Base-by-base conservation (phyloP, 2,329 filamentous ascomycete species). In the Sporothrix phasma region DNA sequence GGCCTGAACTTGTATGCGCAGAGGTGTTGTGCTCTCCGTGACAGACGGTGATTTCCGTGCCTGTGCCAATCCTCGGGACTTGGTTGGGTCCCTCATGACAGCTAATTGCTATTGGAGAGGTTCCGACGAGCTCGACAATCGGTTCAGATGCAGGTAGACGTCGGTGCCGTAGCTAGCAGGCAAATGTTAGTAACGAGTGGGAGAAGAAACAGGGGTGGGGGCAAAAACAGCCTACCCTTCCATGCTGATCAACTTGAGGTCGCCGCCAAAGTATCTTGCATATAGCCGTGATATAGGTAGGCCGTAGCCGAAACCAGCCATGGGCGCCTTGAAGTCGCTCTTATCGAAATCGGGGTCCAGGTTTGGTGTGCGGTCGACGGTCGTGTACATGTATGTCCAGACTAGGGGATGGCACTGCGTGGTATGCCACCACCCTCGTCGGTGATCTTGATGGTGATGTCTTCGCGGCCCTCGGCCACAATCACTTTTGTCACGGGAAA, bases 341-440 rank as follows among this genome's bases (percentile, higher is more conserved):
- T 97, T 96, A 77, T 99, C 93, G 75, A 97, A 99, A 74, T 97
- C 93, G 0, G 94, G 94, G 73, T 99, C 94, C 67, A 99, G 79
- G 73, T 87, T 96, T 15, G 94, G 94, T 24, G 94, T 97, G 70
- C 92, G 87, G 75, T 97, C 94, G 68, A 99, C 94, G 2, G 94
- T 99, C 41, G 94, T 99, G 76, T 99, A 99, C 94, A 97, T 99
- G 76, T 99, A 99, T 13, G 94, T 99, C 94, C 94, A 99, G n/a
- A 97, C 94, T 15, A 82, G 5, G 94, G 94, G 68, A 99, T 97
- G 61, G 91, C 85, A 71, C 89, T 95, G 71, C 94, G 82, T 0
- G 94, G 92, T 62, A 99, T 97, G 67, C 94, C 94, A 68, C 94
- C 94, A 65, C 94, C 94, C 77, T 99, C 94, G 74, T 99, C 94